phyloP scores from a whole-genome alignment of 371 early-diverging fungal species.

The Dinochytrium kinnereticum region DNA sequence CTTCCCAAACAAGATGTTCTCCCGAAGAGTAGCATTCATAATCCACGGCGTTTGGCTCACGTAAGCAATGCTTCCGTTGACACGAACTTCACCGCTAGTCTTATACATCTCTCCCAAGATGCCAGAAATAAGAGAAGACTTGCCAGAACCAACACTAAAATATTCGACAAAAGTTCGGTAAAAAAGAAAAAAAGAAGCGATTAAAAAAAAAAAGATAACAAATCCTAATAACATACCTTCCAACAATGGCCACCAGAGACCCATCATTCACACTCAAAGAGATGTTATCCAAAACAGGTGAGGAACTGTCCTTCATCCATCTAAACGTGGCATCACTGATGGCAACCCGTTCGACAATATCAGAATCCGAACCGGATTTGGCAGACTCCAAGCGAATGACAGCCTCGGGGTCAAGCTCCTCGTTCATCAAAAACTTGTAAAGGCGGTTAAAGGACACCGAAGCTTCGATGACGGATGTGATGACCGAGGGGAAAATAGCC shows the following conservation, averaged over 20 bases:
- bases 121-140: slow-evolving; percentile 81
- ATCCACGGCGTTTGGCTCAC: slow-evolving; percentile 93
- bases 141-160: slow-evolving; percentile 81
- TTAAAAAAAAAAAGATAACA: neutral
- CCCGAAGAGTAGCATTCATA: slow-evolving; percentile 87
- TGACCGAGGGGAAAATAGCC: slow-evolving; percentile 73
- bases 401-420: slow-evolving; percentile 71
- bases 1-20: slow-evolving; percentile 94
- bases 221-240: slow-evolving; percentile 40
- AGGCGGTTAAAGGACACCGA: slow-evolving; percentile 83
- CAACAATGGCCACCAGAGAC: slow-evolving; percentile 78
- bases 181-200: neutral
- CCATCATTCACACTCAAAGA: slow-evolving; percentile 68
- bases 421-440: slow-evolving; percentile 72
- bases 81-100: slow-evolving; percentile 64
- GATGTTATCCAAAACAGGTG: slow-evolving; percentile 67
- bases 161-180: neutral
- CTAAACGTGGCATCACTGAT: slow-evolving; percentile 59
- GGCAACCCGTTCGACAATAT: slow-evolving; percentile 37
- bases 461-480: slow-evolving; percentile 80
- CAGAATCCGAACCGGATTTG: neutral
- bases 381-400: slow-evolving; percentile 25
- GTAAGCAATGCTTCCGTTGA: slow-evolving; percentile 87
- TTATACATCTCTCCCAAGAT: slow-evolving; percentile 88
- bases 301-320: slow-evolving; percentile 56